Percentiles rank a stretch among this genome's conserved stretches.
These are phyloP conservation scores for Pythium aristosporum DNA, from an alignment of 352 stramenopile genomes.

Conservation along the genomic window DNA sequence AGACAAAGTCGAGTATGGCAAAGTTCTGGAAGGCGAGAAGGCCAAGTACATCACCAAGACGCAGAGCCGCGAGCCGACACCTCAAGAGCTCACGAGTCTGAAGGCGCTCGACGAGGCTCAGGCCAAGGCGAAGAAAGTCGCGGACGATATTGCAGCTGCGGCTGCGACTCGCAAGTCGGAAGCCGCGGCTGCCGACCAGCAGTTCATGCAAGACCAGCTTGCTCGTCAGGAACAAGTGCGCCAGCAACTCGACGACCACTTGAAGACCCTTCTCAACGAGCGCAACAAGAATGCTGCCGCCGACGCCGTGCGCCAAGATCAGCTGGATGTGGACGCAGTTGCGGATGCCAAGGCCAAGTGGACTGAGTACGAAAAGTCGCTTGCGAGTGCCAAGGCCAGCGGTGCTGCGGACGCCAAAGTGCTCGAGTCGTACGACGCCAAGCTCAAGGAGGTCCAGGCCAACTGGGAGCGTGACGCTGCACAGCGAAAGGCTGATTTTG, in stretches of 20 bases:
- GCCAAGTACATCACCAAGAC: neutral
- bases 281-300: neutral
- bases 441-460: neutral
- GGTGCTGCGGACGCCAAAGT: neutral
- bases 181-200: neutral
- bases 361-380: neutral
- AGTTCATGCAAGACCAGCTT: neutral
- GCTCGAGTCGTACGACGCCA: neutral
- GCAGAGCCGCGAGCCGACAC: neutral
- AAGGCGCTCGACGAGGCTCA: neutral
- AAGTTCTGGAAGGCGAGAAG: neutral
- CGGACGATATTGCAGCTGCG: neutral
- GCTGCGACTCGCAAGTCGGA: neutral
- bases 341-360: constrained; percentile 3
- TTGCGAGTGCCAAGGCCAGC: constrained; percentile 6
- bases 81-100: neutral
- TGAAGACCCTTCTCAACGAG: neutral
- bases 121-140: neutral
- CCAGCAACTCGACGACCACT: neutral
- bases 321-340: neutral
- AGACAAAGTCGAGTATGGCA: neutral
- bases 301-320: neutral
- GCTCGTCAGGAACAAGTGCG: neutral
- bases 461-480: neutral
- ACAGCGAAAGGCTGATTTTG: neutral